Conservation (phyloP, 1,139 yeast species). For the Arxiozyma bovina region DNA sequence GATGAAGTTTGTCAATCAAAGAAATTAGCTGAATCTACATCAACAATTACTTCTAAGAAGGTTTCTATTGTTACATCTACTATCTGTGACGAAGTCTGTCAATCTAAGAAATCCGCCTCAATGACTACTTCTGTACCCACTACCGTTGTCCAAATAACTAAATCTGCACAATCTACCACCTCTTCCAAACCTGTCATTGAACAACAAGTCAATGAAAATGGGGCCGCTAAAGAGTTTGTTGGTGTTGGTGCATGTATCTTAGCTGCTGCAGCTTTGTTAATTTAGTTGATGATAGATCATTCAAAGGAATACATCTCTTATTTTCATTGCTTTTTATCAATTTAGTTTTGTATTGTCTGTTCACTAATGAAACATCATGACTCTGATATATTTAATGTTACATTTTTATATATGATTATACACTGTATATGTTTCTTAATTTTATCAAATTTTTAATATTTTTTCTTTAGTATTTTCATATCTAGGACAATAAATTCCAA, state of each 20-base stretch:
- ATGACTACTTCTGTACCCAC: neutral
- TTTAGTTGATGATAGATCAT: neutral
- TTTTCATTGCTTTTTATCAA: too few relatives aligned
- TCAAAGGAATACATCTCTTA: neutral
- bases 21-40: conserved; percentile 1
- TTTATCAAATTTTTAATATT: too few relatives aligned
- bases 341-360: neutral
- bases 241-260: conserved; percentile 6
- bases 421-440: neutral
- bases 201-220: conserved; percentile 5
- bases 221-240: conserved; percentile 4
- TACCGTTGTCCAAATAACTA: neutral
- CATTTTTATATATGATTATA: too few relatives aligned
- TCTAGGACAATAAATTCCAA: too few relatives aligned
- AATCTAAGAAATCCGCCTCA: conserved; percentile 4
- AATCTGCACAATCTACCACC: neutral
- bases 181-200: conserved; percentile 1
- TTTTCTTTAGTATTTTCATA: neutral
- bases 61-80: conserved; percentile 2
- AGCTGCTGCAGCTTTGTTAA: conserved; percentile 5
- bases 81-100: conserved; percentile 2
- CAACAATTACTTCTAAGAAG: neutral
- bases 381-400: too few relatives aligned
- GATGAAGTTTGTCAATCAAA: conserved; percentile 5
- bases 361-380: neutral